These are phyloP conservation scores for Lanmaoa pseudosensibilis DNA, from an alignment of 768 basidiomycete species.

Conservation along the genomic window DNA sequence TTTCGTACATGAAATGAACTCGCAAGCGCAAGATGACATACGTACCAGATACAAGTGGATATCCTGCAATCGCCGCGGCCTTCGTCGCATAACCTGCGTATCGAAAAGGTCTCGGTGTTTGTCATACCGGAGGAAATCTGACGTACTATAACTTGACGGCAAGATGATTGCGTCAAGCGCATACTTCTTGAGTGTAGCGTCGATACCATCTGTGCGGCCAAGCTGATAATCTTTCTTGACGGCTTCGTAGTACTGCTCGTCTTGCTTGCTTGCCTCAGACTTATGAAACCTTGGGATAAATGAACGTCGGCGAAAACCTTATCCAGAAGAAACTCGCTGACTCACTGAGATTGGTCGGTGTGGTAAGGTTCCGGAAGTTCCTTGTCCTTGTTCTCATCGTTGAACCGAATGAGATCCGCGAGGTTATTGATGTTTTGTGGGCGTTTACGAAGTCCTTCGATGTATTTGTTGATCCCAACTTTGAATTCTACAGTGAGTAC, in stretches of 20 bases:
- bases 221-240: slow-evolving; percentile 47
- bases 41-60: slow-evolving; percentile 37
- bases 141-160: slow-evolving; percentile 33
- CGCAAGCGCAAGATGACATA: not conserved
- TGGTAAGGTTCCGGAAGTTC: slow-evolving; percentile 43
- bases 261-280: slow-evolving; percentile 24
- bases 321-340: not conserved
- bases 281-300: slow-evolving; percentile 19
- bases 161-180: slow-evolving; percentile 53
- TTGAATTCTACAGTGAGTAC: slow-evolving; percentile 62
- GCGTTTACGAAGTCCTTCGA: slow-evolving; percentile 45
- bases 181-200: slow-evolving; percentile 46
- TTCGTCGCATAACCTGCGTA: slow-evolving; percentile 27
- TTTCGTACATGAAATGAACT: slow-evolving; percentile 27
- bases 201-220: slow-evolving; percentile 53
- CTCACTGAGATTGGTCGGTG: slow-evolving; percentile 37
- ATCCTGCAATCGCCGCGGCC: slow-evolving; percentile 37
- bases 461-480: slow-evolving; percentile 54
- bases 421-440: slow-evolving; percentile 57
- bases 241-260: slow-evolving; percentile 42
- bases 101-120: not conserved
- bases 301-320: not conserved
- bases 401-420: slow-evolving; percentile 58
- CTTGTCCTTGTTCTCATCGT: slow-evolving; percentile 49
- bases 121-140: not conserved